Evolutionary conservation across 768 basidiomycete species (phyloP).

Genomic region (Pleurotus eryngii): DNA sequence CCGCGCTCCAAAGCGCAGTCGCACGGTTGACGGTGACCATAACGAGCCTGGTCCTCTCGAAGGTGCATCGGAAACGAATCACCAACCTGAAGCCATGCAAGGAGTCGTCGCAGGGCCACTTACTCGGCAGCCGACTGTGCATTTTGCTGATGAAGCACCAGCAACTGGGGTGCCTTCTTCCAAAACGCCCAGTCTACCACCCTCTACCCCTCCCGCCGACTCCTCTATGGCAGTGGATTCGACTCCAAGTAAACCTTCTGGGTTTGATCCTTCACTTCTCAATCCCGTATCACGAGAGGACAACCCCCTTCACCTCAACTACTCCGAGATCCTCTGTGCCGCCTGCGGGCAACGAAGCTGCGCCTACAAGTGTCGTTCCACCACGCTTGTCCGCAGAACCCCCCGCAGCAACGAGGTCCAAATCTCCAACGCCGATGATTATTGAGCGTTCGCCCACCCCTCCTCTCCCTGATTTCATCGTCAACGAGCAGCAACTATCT

Average conservation of each 20-base stretch:
- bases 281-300: constrained; percentile 11
- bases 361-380: no score
- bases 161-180: constrained; percentile 8
- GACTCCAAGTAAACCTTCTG: constrained; percentile 1
- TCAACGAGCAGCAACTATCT: constrained; percentile 49
- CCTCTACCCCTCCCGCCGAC: constrained; percentile 3
- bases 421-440: constrained; percentile 37
- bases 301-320: not conserved
- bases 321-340: no score
- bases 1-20: constrained; percentile 57
- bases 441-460: constrained; percentile 63
- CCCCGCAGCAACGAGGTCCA: constrained; percentile 11
- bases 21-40: constrained; percentile 41
- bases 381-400: no score
- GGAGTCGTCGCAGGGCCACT: constrained; percentile 14
- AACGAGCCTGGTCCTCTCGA: constrained; percentile 51
- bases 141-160: constrained; percentile 40
- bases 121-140: constrained; percentile 35
- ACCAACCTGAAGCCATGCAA: constrained; percentile 11
- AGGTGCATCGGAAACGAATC: constrained; percentile 30
- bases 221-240: constrained; percentile 10
- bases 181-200: not conserved
- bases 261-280: constrained; percentile 15
- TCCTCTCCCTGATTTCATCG: constrained; percentile 74
- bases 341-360: no score